Conservation (phyloP, 2,329 filamentous ascomycete species). For the Trichoderma oligosporum region DNA sequence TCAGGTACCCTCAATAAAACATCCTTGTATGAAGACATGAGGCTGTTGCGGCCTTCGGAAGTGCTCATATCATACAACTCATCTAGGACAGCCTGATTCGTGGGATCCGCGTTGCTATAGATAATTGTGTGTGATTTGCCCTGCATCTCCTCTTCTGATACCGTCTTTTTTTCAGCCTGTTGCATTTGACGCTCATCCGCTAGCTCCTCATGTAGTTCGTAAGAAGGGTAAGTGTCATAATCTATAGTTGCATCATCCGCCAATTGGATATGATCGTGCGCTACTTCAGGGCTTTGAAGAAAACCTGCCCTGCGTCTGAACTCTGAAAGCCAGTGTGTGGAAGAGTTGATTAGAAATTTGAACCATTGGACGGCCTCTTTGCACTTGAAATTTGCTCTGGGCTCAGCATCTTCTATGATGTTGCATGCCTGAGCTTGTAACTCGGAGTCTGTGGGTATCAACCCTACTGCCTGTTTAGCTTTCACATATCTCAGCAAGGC, state of each 20-base stretch:
- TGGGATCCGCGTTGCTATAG: not conserved
- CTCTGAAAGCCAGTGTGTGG: not conserved
- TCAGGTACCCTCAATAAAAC: not conserved
- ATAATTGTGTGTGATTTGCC: not conserved
- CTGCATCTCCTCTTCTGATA: not conserved
- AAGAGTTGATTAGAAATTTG: conserved; percentile 5
- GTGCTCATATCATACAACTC: not conserved
- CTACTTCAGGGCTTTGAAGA: not conserved
- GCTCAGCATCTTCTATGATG: not conserved
- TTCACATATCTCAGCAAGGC: not conserved
- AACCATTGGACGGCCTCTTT: conserved; percentile 10
- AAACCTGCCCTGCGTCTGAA: conserved; percentile 6
- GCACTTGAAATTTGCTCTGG: conserved; percentile 4
- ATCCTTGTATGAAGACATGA: not conserved
- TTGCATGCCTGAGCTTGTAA: conserved; percentile 6
- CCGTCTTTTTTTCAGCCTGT: not conserved
- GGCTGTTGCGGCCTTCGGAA: not conserved
- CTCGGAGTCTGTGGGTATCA: not conserved
- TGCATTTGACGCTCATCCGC: not conserved
- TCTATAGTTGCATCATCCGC: not conserved
- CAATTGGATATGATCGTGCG: not conserved
- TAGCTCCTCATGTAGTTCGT: not conserved
- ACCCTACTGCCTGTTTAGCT: not conserved
- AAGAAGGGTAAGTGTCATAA: not conserved
- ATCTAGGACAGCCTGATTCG: not conserved